Base-by-base conservation (phyloP, 495 filamentous ascomycete species). In the Aspergillus bridgeri region DNA sequence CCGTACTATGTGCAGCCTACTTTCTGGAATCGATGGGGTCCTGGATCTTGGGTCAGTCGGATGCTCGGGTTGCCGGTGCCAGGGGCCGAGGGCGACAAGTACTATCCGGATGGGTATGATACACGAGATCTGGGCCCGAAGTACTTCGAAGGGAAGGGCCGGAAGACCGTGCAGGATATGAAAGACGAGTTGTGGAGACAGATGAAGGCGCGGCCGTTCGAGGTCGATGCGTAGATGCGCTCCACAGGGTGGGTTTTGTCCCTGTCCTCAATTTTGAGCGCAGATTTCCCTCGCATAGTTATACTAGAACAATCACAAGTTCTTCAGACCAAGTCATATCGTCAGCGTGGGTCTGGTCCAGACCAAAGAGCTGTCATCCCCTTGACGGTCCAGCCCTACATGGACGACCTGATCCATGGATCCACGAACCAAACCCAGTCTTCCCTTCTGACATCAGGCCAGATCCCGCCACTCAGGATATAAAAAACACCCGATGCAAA, bases 1-100 rank as follows among this genome's bases (percentile, higher is more conserved):
- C 83, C 84, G 0, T 87, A 75, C 64, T 88, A 88, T 65, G 73
- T 82, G 21, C 74, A 80, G 42, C 77, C 84, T 1, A 85, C 80
- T 0, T 56, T 88, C 8, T 81, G 73, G 77, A 81, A 79, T 51
- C 77, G 83, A 17, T 87, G 81, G 79, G 78, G 81, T 0, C 81
- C 77, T 0, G 45, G 56, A 3, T 82, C 81, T 0, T 83, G 75
- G 77, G 51, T 78, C 9, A 67, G 71, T 19, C 75, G 85, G 70
- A 25, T 75, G 1, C 59, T 79, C 21, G 83, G 85, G 0, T 71
- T 77, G 18, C 81, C 83, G 15, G 51, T 85, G 17, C 86, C 86
- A 0, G 86, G 86, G 5, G 81, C 84, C 57, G 68, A 80, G 43
- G 81, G 80, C 0, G 74, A 81, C 15, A 76, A 74, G 53, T 86